Base-by-base conservation (phyloP, 1,284 basidiomycete species). In the Coniferiporia sulphurascens region DNA sequence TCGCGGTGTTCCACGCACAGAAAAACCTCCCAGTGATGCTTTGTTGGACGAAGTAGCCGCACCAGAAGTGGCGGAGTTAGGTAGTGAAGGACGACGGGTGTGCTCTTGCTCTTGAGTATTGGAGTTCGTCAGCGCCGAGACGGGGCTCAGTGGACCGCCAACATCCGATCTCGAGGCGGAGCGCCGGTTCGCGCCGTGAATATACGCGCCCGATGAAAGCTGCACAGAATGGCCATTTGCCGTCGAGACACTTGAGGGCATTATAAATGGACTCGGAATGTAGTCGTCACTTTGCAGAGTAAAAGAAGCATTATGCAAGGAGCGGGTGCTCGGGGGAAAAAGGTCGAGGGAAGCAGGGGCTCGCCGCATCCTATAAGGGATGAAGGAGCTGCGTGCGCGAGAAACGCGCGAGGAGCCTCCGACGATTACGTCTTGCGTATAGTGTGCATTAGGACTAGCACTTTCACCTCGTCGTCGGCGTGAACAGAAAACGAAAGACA, bases 401-500 rank as follows among this genome's bases (percentile, higher is more conserved):
- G 56, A 48, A 17, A 58, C n/a, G 21, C 51, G 55, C 36, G 60
- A 62, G 27, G 62, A 34, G n/a, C 56, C n/a, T 48, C 53, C 17
- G 48, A 58, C 48, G 56, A 62, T 49, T 4, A 41, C 48, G 17
- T 43, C 22, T 15, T 58, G 56, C 21, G 45, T 34, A 13, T 17
- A 48, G 36, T 34, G 49, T 17, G 55, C 27, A 17, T 51, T 41
- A 22, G 57, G 44, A 27, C 12, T 21, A 7, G 50, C 48, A 12
- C 58, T 38, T 19, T 58, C 57, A n/a, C 71, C 71, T 54, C 70
- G 73, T 62, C 52, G 56, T 56, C 74, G 75, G 10, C 68, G 52
- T 49, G 79, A 69, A 69, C 76, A 80, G 69, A 80, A 81, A 12
- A 81, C 66, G 15, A 74, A 77, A n/a, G 86, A 69, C 0, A 79